Evolutionary conservation across 192 early-diverging fungal species (phyloP), one percentile per base, ranked within the genome.

Genomic region (Coemansia sp.): DNA sequence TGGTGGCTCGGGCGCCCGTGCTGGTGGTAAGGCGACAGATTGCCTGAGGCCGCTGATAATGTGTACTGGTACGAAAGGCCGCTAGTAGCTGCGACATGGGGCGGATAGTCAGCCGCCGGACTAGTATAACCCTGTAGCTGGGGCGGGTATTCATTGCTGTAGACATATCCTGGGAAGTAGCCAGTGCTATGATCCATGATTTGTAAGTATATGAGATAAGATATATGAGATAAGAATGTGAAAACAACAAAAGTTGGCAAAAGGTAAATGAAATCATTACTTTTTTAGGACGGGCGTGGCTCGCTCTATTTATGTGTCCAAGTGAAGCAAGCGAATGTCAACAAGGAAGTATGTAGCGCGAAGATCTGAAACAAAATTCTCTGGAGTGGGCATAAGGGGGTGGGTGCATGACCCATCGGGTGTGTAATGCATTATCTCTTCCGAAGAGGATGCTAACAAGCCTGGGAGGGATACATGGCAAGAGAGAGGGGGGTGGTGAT

Each of bases 401-500:
- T 22, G 49, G 20, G 49, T 51, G 20, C 49, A 11, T 20, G 20
- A 22, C 47, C 49, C 49, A 10, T 51, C 49, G 20, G 20, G 49
- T 20, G 20, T 51, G 9, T 20, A 22, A 9, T 38, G 0, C 24
- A n/a, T n/a, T 20, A 27, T 51, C 20, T 51, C 22, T 22, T 51
- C 49, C 49, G 20, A 22, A 46, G 5, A 20, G 4, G 22, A 13
- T 47, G 22, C 42, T 24, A 22, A 3, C 10, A 20, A 51, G 49
- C 49, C n/a, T 20, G 20, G 49, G 49, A 22, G 24, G 5, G 24
- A 11, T 51, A 51, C 3, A 51, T 51, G 49, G 24, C 49, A 51
- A 22, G n/a, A 8, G 49, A 51, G n/a, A n/a, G n/a, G 49, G 49
- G 49, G 49, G 49, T 22, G n/a, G 49, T 51, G 47, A 49, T 49